phyloP scores from a whole-genome alignment of 805 yeast species.

The Yamadazyma kitorensis region DNA sequence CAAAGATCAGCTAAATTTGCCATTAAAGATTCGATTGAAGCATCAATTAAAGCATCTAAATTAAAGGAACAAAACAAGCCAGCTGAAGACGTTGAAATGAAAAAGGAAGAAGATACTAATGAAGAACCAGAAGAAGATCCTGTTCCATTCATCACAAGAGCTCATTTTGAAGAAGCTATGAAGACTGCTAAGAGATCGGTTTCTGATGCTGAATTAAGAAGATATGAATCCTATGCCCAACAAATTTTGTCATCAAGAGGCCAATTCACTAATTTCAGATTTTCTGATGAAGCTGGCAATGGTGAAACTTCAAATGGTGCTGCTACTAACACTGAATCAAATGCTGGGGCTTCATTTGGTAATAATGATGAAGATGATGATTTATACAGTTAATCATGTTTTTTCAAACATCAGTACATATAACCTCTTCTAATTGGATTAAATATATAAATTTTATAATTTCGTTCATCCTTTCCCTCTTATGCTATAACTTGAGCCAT shows the following conservation, averaged over 20 bases:
- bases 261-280: slow-evolving; percentile 85
- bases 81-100: slow-evolving; percentile 50
- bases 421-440: background rate
- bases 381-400: slow-evolving; percentile 47
- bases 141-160: slow-evolving; percentile 91
- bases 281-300: slow-evolving; percentile 51
- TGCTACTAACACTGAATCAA: slow-evolving; percentile 19
- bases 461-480: too few species aligned
- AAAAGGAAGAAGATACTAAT: slow-evolving; percentile 43
- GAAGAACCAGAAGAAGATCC: slow-evolving; percentile 84
- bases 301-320: slow-evolving; percentile 20
- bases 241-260: slow-evolving; percentile 96
- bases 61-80: slow-evolving; percentile 24
- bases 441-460: too few species aligned
- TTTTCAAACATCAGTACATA: background rate
- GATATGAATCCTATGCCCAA: slow-evolving; percentile 97
- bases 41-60: slow-evolving; percentile 40
- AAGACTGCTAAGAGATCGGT: slow-evolving; percentile 98
- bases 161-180: slow-evolving; percentile 99
- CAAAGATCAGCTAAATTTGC: slow-evolving; percentile 99
- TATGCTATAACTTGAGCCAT: too few species aligned
- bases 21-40: slow-evolving; percentile 95
- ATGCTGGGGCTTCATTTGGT: slow-evolving; percentile 45
- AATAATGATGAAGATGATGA: slow-evolving; percentile 59
- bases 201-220: slow-evolving; percentile 94